Base-by-base conservation (phyloP, 2,329 filamentous ascomycete genomes). In the Waltergamsia citrina region DNA sequence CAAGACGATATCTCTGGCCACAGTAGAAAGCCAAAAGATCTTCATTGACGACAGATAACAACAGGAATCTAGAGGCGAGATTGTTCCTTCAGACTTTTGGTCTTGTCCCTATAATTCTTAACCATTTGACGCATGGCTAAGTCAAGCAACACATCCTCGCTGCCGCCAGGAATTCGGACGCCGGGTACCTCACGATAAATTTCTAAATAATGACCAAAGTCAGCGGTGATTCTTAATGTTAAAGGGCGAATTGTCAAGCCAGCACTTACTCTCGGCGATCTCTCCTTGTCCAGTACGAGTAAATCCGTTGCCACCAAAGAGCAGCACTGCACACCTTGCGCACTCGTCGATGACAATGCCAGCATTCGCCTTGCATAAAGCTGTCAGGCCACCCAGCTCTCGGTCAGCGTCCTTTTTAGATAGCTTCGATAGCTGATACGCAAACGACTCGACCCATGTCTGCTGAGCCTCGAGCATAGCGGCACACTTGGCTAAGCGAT, bases 231-330 rank as follows among this genome's bases (percentile, higher is more conserved):
- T 19, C 5, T 5, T 15, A 7, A 27, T 12, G 14, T 25, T 15
- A 2, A 10, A 20, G 15, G 18, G 8, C 9, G 15, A 28, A 7
- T 30, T 8, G 48, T 19, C 31, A 32, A 39, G 35, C 14, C 31
- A 26, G 35, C 29, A 73, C 71, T 66, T 61, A 73, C 78, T 72
- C 53, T 86, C 81, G 21, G 74, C 69, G 41, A 84, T 59, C 54
- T 84, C 80, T 15, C 83, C 83, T 52, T 81, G 75, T 1, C 83
- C 82, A 10, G 67, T 70, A 40, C 68, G 69, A 1, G 81, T 85
- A 44, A 75, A 84, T 1, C 81, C 82, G 49, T 80, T 83, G 3
- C 83, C 82, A 4, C 82, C 82, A 51, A 86, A 85, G 17, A 87
- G 54, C 36, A 86, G 53, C 30, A 84, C 70, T 1, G 81, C 79